Evolutionary conservation across 2,329 filamentous ascomycete species (phyloP), one percentile per base, ranked within the genome.

Genomic region (Fusarium sp.): DNA sequence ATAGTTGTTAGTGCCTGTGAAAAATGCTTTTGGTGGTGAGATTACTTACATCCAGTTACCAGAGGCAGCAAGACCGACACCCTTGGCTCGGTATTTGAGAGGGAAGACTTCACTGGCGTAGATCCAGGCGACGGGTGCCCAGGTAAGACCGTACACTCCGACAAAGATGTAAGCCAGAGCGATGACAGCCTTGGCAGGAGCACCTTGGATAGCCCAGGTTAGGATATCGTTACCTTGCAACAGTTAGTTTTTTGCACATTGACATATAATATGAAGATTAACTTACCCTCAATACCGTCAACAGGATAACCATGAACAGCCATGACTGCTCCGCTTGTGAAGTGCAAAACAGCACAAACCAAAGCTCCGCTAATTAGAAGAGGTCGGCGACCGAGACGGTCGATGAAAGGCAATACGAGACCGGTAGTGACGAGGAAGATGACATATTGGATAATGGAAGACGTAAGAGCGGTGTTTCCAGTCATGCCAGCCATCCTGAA

Each of bases 101-200:
- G 84, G 84, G 73, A 81, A 83, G 25, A 84, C 77, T 77, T 92
- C 90, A 18, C 88, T 86, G 0, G 87, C 86, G 71, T 92, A 91
- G 49, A 83, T 84, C 81, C 82, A 85, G 53, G 81, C 83, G 6
- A 83, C 81, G 1, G 84, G 85, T n/a, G 83, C 84, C 82, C 82
- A 84, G 16, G 83, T 84, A 13, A 76, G 61, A 12, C 74, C 74
- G 32, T 76, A 79, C 12, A 82, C 69, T 8, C 77, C 81, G 8
- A 82, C 80, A 53, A 83, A 81, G 72, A 81, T 84, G 67, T 87
- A 87, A 3, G 81, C 83, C 44, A 82, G 80, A 1, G 85, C 83
- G 54, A 87, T 86, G 34, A 87, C 82, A 4, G 78, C 83, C 71
- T 85, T 85, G 12, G 83, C 84, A 0, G 84, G 75, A 1, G 79